Conservation (phyloP, 2,329 filamentous ascomycete genomes). For the Xylaria sp. region DNA sequence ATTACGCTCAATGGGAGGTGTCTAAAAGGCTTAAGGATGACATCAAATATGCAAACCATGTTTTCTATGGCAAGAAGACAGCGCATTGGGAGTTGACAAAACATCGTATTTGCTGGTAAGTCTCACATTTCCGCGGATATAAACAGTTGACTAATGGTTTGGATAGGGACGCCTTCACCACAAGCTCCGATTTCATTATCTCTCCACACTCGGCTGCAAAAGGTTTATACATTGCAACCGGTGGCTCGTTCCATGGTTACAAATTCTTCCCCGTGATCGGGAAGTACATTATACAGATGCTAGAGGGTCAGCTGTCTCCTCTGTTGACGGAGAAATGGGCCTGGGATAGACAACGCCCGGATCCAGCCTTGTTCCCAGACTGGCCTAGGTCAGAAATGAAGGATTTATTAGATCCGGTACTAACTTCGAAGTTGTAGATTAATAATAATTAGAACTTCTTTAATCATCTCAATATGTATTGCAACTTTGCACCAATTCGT, state of each 20-base stretch:
- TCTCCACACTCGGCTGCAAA: constrained; percentile 55
- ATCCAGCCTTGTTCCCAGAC: constrained; percentile 50
- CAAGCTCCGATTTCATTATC: constrained; percentile 71
- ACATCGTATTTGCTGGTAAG: constrained; percentile 74
- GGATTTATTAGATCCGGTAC: constrained; percentile 27
- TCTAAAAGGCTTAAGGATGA: constrained; percentile 65
- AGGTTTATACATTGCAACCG: constrained; percentile 35
- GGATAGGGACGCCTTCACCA: constrained; percentile 71
- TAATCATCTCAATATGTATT: neutral
- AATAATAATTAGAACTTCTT: neutral
- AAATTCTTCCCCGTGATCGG: constrained; percentile 75
- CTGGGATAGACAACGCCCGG: constrained; percentile 69
- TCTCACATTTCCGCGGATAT: constrained; percentile 16
- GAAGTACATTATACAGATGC: constrained; percentile 68
- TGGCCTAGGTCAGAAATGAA: constrained; percentile 37
- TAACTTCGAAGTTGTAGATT: constrained; percentile 30
- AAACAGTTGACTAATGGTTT: neutral
- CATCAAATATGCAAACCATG: constrained; percentile 63
- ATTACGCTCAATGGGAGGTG: constrained; percentile 73
- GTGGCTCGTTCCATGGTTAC: constrained; percentile 74
- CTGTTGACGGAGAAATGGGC: constrained; percentile 62
- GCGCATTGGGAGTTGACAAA: constrained; percentile 68
- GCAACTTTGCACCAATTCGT: neutral
- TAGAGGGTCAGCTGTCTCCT: constrained; percentile 56
- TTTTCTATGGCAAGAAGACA: constrained; percentile 69